Percentiles rank a stretch among this genome's conserved stretches.
Conservation (phyloP, 2,329 filamentous ascomycete genomes). For the Neurospora sp. region DNA sequence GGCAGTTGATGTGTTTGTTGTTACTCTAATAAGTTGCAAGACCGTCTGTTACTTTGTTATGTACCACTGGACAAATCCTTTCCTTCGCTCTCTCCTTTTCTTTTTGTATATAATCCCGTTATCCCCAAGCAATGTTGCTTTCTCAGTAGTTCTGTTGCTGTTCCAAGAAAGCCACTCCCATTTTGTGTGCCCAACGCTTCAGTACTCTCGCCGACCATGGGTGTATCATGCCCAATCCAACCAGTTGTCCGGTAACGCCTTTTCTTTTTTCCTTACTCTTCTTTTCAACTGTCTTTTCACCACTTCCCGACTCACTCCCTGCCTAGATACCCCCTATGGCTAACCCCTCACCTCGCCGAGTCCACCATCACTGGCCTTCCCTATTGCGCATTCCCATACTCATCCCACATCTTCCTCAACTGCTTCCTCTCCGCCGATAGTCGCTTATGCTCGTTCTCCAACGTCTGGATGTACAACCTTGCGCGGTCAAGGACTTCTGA, state of each 20-base stretch:
- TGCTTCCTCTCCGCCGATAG: slow-evolving; percentile 8
- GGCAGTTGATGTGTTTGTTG: background rate
- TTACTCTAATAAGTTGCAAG: background rate
- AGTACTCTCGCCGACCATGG: background rate
- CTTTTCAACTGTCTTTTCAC: background rate
- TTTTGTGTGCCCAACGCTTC: background rate
- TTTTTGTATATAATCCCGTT: background rate
- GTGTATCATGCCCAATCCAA: background rate
- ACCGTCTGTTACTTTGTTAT: background rate
- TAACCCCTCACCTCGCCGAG: too few relatives aligned
- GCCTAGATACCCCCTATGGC: too few relatives aligned
- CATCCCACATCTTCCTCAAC: slow-evolving; percentile 8
- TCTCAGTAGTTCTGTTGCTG: background rate
- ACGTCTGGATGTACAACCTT: slow-evolving; percentile 8
- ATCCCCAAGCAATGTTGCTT: background rate
- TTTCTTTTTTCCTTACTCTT: background rate
- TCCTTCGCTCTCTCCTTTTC: background rate
- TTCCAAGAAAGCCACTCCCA: too few relatives aligned
- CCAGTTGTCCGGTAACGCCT: background rate
- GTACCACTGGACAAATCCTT: background rate
- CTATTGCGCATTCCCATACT: background rate
- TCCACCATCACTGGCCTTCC: background rate
- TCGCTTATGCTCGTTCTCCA: slow-evolving; percentile 9
- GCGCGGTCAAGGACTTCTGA: slow-evolving; percentile 14
- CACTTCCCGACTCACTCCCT: too few relatives aligned